These are phyloP conservation scores for Cerioporus squamosus DNA, from an alignment of 1,284 basidiomycete species.

Conservation along the genomic window DNA sequence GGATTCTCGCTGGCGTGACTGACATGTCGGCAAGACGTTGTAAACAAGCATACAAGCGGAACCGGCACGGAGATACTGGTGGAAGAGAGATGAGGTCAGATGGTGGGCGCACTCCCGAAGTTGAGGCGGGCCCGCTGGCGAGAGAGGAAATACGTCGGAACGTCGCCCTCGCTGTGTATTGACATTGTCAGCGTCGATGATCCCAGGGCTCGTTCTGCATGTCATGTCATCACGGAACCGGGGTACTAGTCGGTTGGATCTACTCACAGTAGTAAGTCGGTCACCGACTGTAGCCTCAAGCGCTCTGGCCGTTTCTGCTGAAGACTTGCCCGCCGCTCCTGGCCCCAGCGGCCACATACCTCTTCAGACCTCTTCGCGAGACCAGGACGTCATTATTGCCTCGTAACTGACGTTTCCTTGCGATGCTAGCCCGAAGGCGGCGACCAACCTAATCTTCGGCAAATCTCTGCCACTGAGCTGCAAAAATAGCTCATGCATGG, in stretches of 20 bases:
- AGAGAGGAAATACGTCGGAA: constrained; percentile 20
- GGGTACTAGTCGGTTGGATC: neutral
- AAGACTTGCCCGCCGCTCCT: too few relatives aligned
- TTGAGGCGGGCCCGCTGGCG: constrained; percentile 18
- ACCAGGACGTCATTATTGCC: too few relatives aligned
- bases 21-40: neutral
- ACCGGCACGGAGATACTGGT: neutral
- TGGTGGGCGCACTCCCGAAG: constrained; percentile 16
- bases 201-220: neutral
- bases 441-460: constrained; percentile 8
- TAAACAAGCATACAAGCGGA: neutral
- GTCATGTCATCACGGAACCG: constrained; percentile 2
- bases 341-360: too few relatives aligned
- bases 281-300: too few relatives aligned
- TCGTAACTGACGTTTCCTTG: too few relatives aligned
- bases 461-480: constrained; percentile 4
- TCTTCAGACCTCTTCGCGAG: too few relatives aligned
- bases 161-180: neutral
- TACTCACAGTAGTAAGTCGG: too few relatives aligned
- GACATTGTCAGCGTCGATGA: neutral
- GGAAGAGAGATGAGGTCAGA: constrained; percentile 9
- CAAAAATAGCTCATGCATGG: constrained; percentile 12
- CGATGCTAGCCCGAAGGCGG: neutral
- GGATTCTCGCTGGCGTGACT: constrained; percentile 15
- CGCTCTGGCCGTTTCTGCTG: too few relatives aligned